These are phyloP conservation scores for Fusarium redolens DNA, from an alignment of 2,329 filamentous ascomycete genomes.

Conservation along the genomic window DNA sequence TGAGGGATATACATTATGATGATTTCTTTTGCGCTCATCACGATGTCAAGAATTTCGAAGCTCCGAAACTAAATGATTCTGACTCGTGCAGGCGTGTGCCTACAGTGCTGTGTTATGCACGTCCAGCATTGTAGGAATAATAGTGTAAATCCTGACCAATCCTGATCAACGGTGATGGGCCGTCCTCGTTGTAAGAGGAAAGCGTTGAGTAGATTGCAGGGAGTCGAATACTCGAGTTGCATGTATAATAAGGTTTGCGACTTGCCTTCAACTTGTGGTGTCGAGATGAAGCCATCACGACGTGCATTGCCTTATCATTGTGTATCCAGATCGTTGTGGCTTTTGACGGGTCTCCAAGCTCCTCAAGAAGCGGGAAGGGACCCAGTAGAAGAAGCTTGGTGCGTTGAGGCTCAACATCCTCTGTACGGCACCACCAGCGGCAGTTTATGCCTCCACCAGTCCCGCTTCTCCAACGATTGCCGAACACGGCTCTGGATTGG, in stretches of 20 bases:
- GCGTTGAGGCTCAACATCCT: conserved; percentile 43
- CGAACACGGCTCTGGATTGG: conserved; percentile 42
- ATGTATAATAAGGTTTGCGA: not conserved
- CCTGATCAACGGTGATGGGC: not conserved
- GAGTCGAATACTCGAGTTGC: not conserved
- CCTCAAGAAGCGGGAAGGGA: conserved; percentile 42
- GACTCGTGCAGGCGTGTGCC: conserved; percentile 42
- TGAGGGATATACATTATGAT: conserved; percentile 22
- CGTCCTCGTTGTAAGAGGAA: conserved; percentile 2
- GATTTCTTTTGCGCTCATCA: conserved; percentile 21
- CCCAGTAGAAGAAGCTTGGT: conserved; percentile 41
- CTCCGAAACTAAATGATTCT: conserved; percentile 40
- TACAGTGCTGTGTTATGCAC: not conserved
- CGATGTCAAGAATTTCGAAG: conserved; percentile 37
- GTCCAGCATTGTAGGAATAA: conserved; percentile 9
- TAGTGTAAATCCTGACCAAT: conserved; percentile 18
- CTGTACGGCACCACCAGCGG: conserved; percentile 42
- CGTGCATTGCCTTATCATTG: conserved; percentile 12
- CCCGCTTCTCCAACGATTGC: conserved; percentile 49
- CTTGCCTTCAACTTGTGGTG: not conserved
- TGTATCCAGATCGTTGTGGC: conserved; percentile 35
- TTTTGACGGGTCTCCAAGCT: conserved; percentile 33
- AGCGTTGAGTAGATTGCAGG: not conserved
- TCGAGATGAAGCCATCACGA: conserved; percentile 42
- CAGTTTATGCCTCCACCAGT: conserved; percentile 44